Evolutionary conservation across 1,139 yeast species (phyloP).

Genomic region (Yamadazyma sp.): DNA sequence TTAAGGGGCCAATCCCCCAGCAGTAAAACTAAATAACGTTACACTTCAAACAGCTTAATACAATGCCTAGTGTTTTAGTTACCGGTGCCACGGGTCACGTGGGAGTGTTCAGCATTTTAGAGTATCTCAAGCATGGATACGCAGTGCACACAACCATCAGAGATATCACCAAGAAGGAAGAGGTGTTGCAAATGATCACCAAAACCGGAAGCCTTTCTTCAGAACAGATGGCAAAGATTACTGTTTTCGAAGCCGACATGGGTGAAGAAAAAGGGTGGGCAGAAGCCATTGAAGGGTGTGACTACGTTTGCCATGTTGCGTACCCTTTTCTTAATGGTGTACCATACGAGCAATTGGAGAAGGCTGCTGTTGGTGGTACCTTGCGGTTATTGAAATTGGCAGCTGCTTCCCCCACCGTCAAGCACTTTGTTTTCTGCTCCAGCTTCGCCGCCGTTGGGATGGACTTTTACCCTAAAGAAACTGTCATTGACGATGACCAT

Average conservation of each 20-base stretch:
- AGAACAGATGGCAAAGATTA: conserved; percentile 10
- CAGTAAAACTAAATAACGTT: too few species aligned
- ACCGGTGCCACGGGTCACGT: conserved; percentile 39
- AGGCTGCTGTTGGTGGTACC: conserved; percentile 16
- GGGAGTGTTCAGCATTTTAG: conserved; percentile 23
- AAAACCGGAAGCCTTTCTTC: conserved; percentile 8
- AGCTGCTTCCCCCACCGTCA: conserved; percentile 16
- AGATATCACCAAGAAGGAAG: conserved; percentile 5
- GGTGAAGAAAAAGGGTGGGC: conserved; percentile 16
- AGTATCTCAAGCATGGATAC: conserved; percentile 10
- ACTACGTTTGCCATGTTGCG: conserved; percentile 18
- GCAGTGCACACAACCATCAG: conserved; percentile 12
- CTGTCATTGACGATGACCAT: conserved; percentile 6
- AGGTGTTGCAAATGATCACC: conserved; percentile 6
- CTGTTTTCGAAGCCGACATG: conserved; percentile 16
- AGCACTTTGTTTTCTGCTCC: conserved; percentile 22
- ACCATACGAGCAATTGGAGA: conserved; percentile 11
- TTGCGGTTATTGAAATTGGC: conserved; percentile 12
- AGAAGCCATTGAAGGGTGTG: conserved; percentile 14
- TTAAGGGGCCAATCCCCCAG: too few species aligned
- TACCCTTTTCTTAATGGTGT: conserved; percentile 13
- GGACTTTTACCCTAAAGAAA: conserved; percentile 6
- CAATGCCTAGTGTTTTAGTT: conserved; percentile 13
- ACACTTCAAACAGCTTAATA: too few species aligned
- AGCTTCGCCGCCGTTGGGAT: conserved; percentile 19